Conservation (phyloP, 345 rosid genomes). For the Xanthoceras sorbifolium region DNA sequence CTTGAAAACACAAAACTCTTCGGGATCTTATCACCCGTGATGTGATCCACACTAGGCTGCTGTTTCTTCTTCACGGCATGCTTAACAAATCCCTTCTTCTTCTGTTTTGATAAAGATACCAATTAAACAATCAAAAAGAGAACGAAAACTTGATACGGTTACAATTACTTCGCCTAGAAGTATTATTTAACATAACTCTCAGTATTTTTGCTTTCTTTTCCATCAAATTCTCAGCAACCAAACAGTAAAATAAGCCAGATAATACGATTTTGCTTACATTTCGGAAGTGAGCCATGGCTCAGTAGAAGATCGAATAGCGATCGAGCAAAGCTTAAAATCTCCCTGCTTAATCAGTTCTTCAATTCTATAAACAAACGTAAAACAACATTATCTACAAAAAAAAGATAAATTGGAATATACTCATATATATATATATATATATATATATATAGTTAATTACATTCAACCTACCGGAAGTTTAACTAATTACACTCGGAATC, state of each 20-base stretch:
- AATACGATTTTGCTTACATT: slow-evolving; percentile 33
- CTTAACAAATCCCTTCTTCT: slow-evolving; percentile 59
- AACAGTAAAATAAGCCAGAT: not conserved
- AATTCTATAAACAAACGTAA: not conserved
- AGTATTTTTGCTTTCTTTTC: not conserved
- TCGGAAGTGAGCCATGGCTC: slow-evolving; percentile 45
- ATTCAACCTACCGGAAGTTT: no score
- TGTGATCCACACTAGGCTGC: slow-evolving; percentile 56
- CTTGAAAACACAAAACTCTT: slow-evolving; percentile 90
- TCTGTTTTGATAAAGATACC: slow-evolving; percentile 40
- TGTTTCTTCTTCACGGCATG: slow-evolving; percentile 59
- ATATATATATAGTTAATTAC: no score
- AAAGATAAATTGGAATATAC: no score
- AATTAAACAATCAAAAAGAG: not conserved
- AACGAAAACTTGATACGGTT: no score
- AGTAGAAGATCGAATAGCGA: not conserved
- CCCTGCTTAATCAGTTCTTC: not conserved
- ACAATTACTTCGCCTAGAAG: not conserved
- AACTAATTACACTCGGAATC: no score
- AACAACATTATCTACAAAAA: not conserved
- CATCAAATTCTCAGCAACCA: not conserved
- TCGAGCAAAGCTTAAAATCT: not conserved
- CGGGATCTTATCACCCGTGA: slow-evolving; percentile 86
- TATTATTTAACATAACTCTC: not conserved
- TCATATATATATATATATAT: no score